Evolutionary conservation across 2,329 filamentous ascomycete species (phyloP).

Genomic region (Magnaporthiopsis incrustans): DNA sequence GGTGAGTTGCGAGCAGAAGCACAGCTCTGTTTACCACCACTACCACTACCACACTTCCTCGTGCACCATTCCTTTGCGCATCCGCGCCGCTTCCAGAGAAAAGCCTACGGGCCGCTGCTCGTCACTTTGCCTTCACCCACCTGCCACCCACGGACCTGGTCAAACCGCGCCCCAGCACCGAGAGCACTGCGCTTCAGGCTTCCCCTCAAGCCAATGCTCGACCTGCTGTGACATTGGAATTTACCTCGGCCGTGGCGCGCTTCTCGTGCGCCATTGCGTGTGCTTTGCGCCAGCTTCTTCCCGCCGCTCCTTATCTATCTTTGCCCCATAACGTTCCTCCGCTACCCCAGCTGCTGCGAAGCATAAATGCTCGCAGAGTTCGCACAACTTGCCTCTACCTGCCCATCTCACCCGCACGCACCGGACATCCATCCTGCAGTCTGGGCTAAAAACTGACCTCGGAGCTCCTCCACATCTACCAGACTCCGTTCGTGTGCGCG

Average conservation of each 20-base stretch:
- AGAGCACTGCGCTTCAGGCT: background rate
- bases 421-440: background rate
- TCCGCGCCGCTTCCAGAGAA: background rate
- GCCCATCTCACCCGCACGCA: background rate
- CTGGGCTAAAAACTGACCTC: background rate
- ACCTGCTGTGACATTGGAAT: background rate
- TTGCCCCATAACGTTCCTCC: background rate
- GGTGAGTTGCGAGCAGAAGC: conserved; percentile 22
- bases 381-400: background rate
- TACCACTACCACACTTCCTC: conserved; percentile 10
- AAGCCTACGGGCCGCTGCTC: background rate
- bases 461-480: background rate
- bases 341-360: background rate
- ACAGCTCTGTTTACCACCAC: conserved; percentile 15
- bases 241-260: background rate
- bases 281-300: background rate
- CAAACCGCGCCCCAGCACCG: conserved; percentile 12
- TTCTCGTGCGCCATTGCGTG: background rate
- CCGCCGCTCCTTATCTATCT: background rate
- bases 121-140: background rate
- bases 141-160: conserved; percentile 30
- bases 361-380: background rate
- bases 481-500: conserved; percentile 7
- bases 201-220: background rate
- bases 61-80: background rate